A percentile compares a stretch with the other conserved stretches of the same genome.
phyloP scores from a whole-genome alignment of 2,329 filamentous ascomycete genomes.

The Fusarium xyrophilum region DNA sequence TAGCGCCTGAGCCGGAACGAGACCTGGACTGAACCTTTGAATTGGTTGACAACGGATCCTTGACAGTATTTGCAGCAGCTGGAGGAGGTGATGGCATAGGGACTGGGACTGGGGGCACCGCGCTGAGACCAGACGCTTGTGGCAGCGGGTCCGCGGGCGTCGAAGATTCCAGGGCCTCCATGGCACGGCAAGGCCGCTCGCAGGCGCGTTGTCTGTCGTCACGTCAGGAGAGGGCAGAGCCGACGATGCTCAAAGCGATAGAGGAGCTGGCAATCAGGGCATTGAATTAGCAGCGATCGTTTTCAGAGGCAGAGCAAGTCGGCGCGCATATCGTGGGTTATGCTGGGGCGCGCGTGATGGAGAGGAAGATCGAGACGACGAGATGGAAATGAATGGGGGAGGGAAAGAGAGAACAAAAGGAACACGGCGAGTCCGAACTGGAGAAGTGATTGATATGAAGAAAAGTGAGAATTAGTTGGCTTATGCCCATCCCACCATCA shows the following conservation, averaged over 20 bases:
- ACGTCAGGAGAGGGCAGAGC: conserved; percentile 37
- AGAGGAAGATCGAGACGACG: background rate
- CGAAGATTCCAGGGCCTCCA: conserved; percentile 41
- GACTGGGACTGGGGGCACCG: conserved; percentile 31
- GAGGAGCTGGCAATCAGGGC: conserved; percentile 33
- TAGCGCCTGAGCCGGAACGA: conserved; percentile 32
- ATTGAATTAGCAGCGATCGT: conserved; percentile 38
- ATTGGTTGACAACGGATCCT: conserved; percentile 38
- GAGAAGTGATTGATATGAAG: conserved; percentile 12
- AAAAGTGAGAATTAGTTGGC: conserved; percentile 13
- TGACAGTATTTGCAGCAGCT: conserved; percentile 30
- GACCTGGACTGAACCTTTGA: conserved; percentile 17
- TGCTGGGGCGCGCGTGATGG: conserved; percentile 9
- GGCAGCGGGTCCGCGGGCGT: conserved; percentile 37
- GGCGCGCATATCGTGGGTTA: conserved; percentile 27
- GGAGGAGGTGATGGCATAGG: conserved; percentile 30
- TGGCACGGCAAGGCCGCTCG: conserved; percentile 37
- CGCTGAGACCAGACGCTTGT: conserved; percentile 43
- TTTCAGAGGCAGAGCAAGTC: conserved; percentile 8
- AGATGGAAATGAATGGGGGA: background rate
- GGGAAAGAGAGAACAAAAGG: conserved; percentile 4
- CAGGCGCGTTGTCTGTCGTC: conserved; percentile 29
- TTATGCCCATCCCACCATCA: conserved; percentile 32
- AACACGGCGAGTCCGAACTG: conserved; percentile 22
- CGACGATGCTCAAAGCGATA: conserved; percentile 39